Base-by-base conservation (phyloP, 2,329 filamentous ascomycete genomes). In the Sporothrix phasma region DNA sequence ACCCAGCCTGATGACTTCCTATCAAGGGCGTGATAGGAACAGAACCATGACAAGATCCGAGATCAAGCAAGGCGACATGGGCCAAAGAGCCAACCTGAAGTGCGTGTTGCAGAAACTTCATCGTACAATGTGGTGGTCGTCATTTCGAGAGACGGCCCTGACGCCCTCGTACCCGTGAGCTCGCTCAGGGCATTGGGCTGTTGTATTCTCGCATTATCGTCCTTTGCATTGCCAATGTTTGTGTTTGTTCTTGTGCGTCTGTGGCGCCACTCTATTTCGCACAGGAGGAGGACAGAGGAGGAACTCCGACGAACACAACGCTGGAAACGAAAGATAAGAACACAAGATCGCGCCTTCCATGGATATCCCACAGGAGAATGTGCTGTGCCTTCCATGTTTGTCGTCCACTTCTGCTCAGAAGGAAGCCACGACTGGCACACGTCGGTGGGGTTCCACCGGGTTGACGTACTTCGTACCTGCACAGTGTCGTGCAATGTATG, bases 391-490 rank as follows among this genome's bases (percentile, higher is more conserved):
- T 26, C 29, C 11, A 24, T 29, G 24, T 17, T 31, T 61, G 45
- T 15, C 29, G 31, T 34, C n/a, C 19, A 26, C 22, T 47, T 34
- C 37, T 47, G 58, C 56, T 45, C 56, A 31, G 58, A 37, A 37
- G 29, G 43, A 61, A 62, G 49, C 47, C 24, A 56, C 61, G 61
- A 63, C 24, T 63, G 61, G 61, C 49, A 43, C 34, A 41, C 49
- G 47, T 56, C n/a, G 17, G 61, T 63, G 47, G 39, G 29, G 39
- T 39, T 63, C 58, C 61, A 63, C 61, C 29, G 51, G 61, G 41
- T 45, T 24, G 41, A 58, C 41, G 51, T 63, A 58, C 19, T 24
- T 62, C 41, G 51, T 63, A 58, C 19, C 37, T 62, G 54, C 54
- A 43, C 39, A 59, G n/a, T 59, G 29, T 31, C 24, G 24, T 45